A percentile compares a stretch with the other conserved stretches of the same genome.
These are phyloP conservation scores for Rhamnella rubrinervis DNA, from an alignment of 331 rosid genomes.

Conservation along the genomic window DNA sequence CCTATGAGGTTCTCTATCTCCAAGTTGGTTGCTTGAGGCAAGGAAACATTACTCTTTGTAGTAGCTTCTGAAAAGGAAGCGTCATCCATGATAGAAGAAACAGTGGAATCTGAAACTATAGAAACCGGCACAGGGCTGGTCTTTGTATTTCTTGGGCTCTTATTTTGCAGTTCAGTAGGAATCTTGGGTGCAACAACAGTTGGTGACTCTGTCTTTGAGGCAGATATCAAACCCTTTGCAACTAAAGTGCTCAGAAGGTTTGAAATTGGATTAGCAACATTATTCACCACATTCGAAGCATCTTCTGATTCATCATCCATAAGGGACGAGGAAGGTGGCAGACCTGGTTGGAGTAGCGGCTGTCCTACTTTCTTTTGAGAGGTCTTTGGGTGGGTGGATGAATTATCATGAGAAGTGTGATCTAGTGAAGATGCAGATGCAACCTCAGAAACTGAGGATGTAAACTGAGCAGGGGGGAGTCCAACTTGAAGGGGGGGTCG, in stretches of 20 bases:
- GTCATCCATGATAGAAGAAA: conserved; percentile 38
- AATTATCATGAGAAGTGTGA: conserved; percentile 43
- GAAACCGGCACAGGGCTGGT: conserved; percentile 40
- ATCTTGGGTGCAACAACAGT: conserved; percentile 37
- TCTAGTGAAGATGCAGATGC: conserved; percentile 43
- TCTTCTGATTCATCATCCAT: conserved; percentile 40
- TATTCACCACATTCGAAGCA: conserved; percentile 43
- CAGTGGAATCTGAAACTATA: conserved; percentile 47
- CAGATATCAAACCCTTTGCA: conserved; percentile 87
- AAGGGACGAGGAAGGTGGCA: conserved; percentile 45
- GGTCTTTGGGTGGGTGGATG: conserved; percentile 30
- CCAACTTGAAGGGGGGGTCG: conserved; percentile 43
- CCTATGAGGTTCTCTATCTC: conserved; percentile 64
- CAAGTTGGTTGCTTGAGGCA: conserved; percentile 40
- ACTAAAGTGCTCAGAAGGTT: conserved; percentile 86
- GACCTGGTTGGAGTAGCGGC: conserved; percentile 34
- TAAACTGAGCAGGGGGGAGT: conserved; percentile 37
- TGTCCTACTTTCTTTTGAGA: conserved; percentile 51
- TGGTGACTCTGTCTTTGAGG: conserved; percentile 57
- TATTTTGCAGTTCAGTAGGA: conserved; percentile 36
- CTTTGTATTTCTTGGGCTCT: conserved; percentile 36
- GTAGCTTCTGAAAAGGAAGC: conserved; percentile 27
- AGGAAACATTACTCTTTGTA: conserved; percentile 27
- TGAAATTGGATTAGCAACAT: conserved; percentile 59
- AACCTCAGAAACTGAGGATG: conserved; percentile 35